Conservation (phyloP, 257 asterid genomes). For the Petunia axillaris region DNA sequence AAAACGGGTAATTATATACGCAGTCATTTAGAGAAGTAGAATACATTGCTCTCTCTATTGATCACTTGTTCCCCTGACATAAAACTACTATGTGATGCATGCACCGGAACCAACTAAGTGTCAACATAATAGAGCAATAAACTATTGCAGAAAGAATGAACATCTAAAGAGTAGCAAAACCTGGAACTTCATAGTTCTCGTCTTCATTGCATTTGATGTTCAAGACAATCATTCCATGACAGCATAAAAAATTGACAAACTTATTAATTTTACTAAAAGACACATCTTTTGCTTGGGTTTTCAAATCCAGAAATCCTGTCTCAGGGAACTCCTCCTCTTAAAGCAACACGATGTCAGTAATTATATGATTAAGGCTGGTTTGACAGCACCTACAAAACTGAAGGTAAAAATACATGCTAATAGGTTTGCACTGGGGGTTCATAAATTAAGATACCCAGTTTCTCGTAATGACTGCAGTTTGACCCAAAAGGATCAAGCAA, state of each 20-base stretch:
- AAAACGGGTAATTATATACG: not conserved
- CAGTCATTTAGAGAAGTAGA: not conserved
- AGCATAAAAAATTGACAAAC: not conserved
- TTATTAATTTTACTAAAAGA: not conserved
- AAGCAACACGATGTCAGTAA: not conserved
- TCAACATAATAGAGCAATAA: not conserved
- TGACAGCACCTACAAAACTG: not conserved
- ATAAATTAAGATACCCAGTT: not conserved
- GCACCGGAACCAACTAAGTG: not conserved
- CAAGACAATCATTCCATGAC: not conserved
- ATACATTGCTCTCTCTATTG: not conserved
- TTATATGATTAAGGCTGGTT: not conserved
- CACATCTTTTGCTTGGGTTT: not conserved
- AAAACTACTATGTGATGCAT: not conserved
- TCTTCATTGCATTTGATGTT: slow-evolving; percentile 3
- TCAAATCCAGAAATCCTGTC: not conserved
- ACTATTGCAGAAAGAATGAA: not conserved
- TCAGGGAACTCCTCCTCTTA: not conserved
- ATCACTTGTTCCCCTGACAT: not conserved
- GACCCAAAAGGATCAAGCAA: not conserved
- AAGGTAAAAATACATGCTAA: not conserved
- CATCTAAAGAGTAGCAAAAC: not conserved
- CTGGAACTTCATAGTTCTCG: not conserved
- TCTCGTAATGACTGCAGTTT: not conserved
- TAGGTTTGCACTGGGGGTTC: not conserved